A percentile compares a stretch with the other conserved stretches of the same genome.
These are phyloP conservation scores for Pueraria montana DNA, from an alignment of 306 rosid genomes.

Conservation along the genomic window DNA sequence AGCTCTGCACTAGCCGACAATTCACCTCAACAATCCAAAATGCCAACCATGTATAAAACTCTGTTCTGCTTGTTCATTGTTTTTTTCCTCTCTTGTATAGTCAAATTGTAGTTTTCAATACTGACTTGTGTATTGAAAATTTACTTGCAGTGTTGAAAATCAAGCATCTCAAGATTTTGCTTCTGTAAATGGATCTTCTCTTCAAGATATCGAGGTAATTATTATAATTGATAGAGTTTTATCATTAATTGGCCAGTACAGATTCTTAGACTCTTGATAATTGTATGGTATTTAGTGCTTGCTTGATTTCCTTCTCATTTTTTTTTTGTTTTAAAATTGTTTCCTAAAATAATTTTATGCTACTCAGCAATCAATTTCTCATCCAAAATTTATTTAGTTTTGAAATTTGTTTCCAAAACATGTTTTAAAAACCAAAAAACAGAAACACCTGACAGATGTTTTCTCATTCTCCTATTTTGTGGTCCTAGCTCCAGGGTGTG, in stretches of 20 bases:
- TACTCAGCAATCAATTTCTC: background rate
- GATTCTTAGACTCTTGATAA: background rate
- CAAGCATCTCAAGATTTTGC: constrained; percentile 69
- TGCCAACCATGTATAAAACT: constrained; percentile 62
- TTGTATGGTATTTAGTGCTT: background rate
- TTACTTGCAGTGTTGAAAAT: constrained; percentile 63
- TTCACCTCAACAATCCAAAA: constrained; percentile 56
- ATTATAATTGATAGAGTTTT: background rate
- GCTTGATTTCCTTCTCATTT: background rate
- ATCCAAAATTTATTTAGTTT: background rate
- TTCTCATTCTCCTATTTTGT: background rate
- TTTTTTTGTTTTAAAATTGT: background rate
- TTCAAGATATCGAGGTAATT: constrained; percentile 82
- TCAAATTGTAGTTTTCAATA: constrained; percentile 46
- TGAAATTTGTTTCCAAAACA: background rate
- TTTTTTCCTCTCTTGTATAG: constrained; percentile 28
- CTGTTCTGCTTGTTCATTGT: constrained; percentile 41
- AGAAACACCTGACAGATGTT: background rate
- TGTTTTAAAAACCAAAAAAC: background rate
- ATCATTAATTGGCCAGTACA: background rate
- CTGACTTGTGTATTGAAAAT: constrained; percentile 43
- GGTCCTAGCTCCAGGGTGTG: background rate
- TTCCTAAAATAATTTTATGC: background rate
- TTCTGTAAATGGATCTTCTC: constrained; percentile 66
- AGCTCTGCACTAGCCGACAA: constrained; percentile 65